A percentile compares a stretch with the other conserved stretches of the same genome.
Evolutionary conservation across 306 rosid species (phyloP).

Genomic region (Cucurbita pepo): DNA sequence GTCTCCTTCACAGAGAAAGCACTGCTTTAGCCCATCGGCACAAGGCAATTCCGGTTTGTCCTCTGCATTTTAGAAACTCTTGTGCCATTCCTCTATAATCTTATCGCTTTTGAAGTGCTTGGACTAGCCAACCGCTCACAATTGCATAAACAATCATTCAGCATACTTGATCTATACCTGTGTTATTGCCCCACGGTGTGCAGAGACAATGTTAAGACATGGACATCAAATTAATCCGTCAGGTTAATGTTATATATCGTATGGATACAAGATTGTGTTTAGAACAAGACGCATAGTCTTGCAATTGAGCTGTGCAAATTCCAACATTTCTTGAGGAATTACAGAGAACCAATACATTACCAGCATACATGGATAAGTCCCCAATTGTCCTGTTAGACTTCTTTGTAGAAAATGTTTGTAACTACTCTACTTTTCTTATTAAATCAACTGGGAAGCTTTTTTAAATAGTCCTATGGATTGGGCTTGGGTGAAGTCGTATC

Average conservation of each 20-base stretch:
- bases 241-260: neutral
- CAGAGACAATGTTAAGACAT: neutral
- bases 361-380: neutral
- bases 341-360: neutral
- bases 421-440: neutral
- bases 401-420: neutral
- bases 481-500: neutral
- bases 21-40: slow-evolving; percentile 45
- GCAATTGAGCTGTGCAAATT: neutral
- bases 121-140: neutral
- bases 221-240: neutral
- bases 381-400: neutral
- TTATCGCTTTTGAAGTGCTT: neutral
- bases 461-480: neutral
- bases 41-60: slow-evolving; percentile 40
- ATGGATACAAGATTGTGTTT: neutral
- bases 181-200: neutral
- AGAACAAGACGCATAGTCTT: neutral
- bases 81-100: neutral
- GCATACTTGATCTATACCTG: neutral
- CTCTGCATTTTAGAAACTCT: neutral
- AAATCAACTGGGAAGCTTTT: neutral
- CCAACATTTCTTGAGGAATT: neutral
- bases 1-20: slow-evolving; percentile 47
- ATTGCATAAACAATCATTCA: neutral